Evolutionary conservation across 2,329 filamentous ascomycete genomes (phyloP).

Genomic region (Xylariaceae sp.): DNA sequence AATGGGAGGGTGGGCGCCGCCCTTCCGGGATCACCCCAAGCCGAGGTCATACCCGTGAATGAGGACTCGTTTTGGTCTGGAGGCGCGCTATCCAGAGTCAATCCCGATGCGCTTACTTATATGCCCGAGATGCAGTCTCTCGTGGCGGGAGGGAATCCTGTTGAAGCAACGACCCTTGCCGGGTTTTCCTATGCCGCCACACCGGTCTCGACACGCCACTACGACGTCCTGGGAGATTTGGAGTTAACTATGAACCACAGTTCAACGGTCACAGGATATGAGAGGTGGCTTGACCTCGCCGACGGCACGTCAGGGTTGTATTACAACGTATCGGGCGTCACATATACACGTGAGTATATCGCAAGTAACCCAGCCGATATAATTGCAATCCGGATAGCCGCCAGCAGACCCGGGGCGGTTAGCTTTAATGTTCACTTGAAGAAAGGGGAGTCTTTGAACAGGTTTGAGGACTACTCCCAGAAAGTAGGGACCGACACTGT

Average conservation of each 20-base stretch:
- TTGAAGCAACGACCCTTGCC: not conserved
- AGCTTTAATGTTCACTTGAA: slow-evolving; percentile 27
- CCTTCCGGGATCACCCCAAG: not conserved
- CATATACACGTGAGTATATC: slow-evolving; percentile 8
- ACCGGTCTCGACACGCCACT: slow-evolving; percentile 2
- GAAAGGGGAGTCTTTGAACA: slow-evolving; percentile 5
- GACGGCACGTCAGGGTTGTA: slow-evolving; percentile 2
- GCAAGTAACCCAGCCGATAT: slow-evolving; percentile 8
- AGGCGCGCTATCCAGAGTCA: not conserved
- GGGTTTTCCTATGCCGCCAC: not conserved
- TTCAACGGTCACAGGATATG: not conserved
- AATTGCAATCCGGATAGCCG: slow-evolving; percentile 5
- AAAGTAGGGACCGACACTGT: slow-evolving; percentile 28
- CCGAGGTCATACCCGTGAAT: slow-evolving; percentile 3
- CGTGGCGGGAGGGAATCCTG: not conserved
- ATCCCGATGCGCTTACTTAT: not conserved
- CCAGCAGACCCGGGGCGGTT: slow-evolving; percentile 16
- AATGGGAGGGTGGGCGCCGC: slow-evolving; percentile 2
- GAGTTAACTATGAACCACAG: slow-evolving; percentile 3
- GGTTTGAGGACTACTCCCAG: slow-evolving; percentile 3
- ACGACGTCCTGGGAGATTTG: slow-evolving; percentile 1
- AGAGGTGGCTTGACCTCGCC: slow-evolving; percentile 1
- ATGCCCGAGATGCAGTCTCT: not conserved
- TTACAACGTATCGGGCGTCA: not conserved
- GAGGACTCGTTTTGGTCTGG: slow-evolving; percentile 7